phyloP scores from a whole-genome alignment of 139 green algal species.

The Chlorella sp. region DNA sequence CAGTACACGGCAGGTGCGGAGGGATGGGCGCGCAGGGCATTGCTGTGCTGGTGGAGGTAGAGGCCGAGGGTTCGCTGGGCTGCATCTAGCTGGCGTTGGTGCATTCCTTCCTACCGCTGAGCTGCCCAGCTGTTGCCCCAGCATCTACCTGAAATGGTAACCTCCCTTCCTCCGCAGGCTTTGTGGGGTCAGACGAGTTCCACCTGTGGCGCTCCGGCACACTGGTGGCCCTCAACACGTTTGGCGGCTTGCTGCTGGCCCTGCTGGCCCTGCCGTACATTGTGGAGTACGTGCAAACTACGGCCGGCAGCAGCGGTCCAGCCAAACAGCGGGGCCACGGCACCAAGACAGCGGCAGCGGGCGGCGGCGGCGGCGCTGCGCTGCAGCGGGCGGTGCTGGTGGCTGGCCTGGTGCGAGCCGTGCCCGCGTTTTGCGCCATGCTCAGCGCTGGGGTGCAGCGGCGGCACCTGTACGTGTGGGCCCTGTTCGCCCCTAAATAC shows the following conservation, averaged over 20 bases:
- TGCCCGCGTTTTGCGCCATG: conserved; percentile 43
- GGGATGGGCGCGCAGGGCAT: not conserved
- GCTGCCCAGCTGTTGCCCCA: too few relatives aligned
- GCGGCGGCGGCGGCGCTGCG: too few relatives aligned
- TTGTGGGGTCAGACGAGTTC: conserved; percentile 87
- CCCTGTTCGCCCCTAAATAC: conserved; percentile 90
- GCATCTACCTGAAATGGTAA: too few relatives aligned
- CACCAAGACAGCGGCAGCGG: not conserved
- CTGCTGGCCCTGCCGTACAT: conserved; percentile 49
- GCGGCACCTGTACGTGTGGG: conserved; percentile 91
- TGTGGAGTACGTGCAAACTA: not conserved
- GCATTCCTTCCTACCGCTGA: not conserved
- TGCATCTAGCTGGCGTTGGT: too few relatives aligned
- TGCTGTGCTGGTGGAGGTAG: too few relatives aligned
- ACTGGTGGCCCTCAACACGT: conserved; percentile 87
- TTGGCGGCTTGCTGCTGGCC: conserved; percentile 61
- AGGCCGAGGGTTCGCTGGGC: too few relatives aligned
- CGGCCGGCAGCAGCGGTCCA: not conserved
- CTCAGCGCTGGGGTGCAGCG: conserved; percentile 69
- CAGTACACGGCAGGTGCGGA: conserved; percentile 77
- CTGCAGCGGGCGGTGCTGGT: conserved; percentile 14
- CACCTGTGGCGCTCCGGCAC: conserved; percentile 59
- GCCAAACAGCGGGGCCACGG: not conserved
- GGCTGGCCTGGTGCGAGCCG: conserved; percentile 11
- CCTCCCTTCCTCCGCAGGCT: conserved; percentile 58